A percentile compares a stretch with the other conserved stretches of the same genome.
These are phyloP conservation scores for Saccharomycopsis sp. DNA, from an alignment of 805 yeast genomes.

Conservation along the genomic window DNA sequence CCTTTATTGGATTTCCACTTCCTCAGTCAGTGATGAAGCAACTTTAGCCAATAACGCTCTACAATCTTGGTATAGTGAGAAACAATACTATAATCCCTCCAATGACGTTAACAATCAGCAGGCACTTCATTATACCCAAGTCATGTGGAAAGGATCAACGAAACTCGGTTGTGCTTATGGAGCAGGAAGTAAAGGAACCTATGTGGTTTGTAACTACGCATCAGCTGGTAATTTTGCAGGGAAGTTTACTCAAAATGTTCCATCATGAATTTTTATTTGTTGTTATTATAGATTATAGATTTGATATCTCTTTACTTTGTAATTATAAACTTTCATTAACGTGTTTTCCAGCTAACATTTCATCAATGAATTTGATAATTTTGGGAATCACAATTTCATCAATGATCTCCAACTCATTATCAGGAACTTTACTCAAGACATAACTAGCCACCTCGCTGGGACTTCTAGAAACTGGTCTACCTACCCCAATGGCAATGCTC, in stretches of 20 bases:
- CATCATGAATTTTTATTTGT: too few species aligned
- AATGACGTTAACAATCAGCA: conserved; percentile 28
- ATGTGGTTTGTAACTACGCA: conserved; percentile 50
- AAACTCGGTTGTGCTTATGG: conserved; percentile 70
- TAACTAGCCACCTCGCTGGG: conserved; percentile 31
- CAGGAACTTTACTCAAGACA: conserved; percentile 47
- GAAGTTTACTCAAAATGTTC: conserved; percentile 24
- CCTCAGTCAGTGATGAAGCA: conserved; percentile 25
- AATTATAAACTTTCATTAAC: too few species aligned
- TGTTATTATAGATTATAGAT: too few species aligned
- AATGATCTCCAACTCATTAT: conserved; percentile 29
- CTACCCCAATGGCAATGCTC: conserved; percentile 73
- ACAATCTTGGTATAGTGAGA: conserved; percentile 68
- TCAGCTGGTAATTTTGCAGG: conserved; percentile 49
- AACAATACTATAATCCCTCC: conserved; percentile 36
- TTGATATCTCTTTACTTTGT: too few species aligned
- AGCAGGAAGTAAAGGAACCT: conserved; percentile 32
- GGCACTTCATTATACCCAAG: conserved; percentile 67
- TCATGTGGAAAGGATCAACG: conserved; percentile 58
- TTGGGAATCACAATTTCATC: background rate
- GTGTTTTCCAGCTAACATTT: too few species aligned
- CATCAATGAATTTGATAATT: conserved; percentile 18
- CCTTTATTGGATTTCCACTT: conserved; percentile 64
- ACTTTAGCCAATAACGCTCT: conserved; percentile 27
- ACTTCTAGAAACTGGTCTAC: conserved; percentile 38